Evolutionary conservation across 2,329 filamentous ascomycete genomes (phyloP).

Genomic region (Cordyceps militaris): DNA sequence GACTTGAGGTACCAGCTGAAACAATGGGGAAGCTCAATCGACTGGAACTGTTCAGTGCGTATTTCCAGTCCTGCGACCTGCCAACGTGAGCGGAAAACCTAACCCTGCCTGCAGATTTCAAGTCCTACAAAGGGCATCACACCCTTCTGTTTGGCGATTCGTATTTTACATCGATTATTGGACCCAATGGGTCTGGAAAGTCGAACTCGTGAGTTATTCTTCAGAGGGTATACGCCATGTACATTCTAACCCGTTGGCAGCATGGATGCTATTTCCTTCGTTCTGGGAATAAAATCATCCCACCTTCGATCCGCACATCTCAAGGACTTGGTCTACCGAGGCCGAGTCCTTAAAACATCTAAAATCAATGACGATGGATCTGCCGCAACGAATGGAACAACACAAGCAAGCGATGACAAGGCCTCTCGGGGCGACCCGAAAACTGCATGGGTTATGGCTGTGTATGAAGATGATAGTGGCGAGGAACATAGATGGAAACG

Average conservation of each 20-base stretch:
- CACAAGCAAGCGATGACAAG: slow-evolving; percentile 53
- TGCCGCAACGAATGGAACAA: slow-evolving; percentile 56
- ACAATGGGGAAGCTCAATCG: slow-evolving; percentile 94
- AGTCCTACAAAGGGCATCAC: slow-evolving; percentile 98
- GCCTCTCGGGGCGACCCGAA: slow-evolving; percentile 77
- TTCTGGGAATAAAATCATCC: slow-evolving; percentile 97
- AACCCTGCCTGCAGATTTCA: slow-evolving; percentile 64
- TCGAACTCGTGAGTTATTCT: slow-evolving; percentile 76
- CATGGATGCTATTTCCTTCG: slow-evolving; percentile 99
- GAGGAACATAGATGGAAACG: slow-evolving; percentile 96
- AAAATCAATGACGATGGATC: slow-evolving; percentile 89
- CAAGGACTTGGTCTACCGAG: slow-evolving; percentile 91
- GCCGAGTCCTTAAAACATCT: slow-evolving; percentile 83
- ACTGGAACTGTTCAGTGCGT: slow-evolving; percentile 84
- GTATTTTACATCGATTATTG: slow-evolving; percentile 98
- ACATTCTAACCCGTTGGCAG: slow-evolving; percentile 35
- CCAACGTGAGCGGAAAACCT: neutral
- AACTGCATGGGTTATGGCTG: slow-evolving; percentile 97
- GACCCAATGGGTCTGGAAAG: slow-evolving; percentile 98
- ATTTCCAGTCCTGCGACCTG: neutral
- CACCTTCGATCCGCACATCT: slow-evolving; percentile 91
- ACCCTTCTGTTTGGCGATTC: slow-evolving; percentile 91
- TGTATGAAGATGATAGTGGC: slow-evolving; percentile 94
- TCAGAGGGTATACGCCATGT: too few species aligned
- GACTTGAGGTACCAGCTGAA: slow-evolving; percentile 18